Conservation (phyloP, 2,329 filamentous ascomycete genomes). For the Exserohilum turcica region DNA sequence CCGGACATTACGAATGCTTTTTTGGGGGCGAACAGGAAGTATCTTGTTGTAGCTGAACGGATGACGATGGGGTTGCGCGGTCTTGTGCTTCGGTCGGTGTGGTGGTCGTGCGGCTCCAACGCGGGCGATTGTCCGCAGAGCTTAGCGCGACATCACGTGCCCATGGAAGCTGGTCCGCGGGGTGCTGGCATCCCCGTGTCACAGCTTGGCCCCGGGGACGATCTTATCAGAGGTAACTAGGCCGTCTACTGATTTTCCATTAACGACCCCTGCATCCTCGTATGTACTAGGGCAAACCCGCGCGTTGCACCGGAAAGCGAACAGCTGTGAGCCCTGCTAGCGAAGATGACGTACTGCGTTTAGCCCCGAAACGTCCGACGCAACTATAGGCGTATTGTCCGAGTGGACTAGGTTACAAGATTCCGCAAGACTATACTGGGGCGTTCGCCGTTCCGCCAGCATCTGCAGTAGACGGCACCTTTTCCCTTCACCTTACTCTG, state of each 20-base stretch:
- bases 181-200: conserved; percentile 4
- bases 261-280: neutral
- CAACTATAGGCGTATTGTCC: conserved; percentile 21
- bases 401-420: conserved; percentile 7
- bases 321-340: conserved; percentile 5
- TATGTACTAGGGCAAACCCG: neutral
- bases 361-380: conserved; percentile 21
- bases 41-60: neutral
- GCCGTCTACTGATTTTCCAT: neutral
- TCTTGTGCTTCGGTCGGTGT: conserved; percentile 12
- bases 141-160: conserved; percentile 29
- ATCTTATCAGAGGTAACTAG: neutral
- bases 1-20: conserved; percentile 53
- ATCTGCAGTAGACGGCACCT: neutral
- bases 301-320: neutral
- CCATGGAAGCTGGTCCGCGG: conserved; percentile 7
- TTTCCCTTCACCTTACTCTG: neutral
- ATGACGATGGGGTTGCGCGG: neutral
- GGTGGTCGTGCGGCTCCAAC: conserved; percentile 25
- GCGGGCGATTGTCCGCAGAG: conserved; percentile 19
- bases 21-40: too few species aligned
- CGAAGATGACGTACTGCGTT: conserved; percentile 25
- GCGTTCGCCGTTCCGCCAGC: neutral
- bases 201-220: conserved; percentile 4
- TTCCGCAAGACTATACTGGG: conserved; percentile 3